Percentiles rank a stretch among this genome's conserved stretches.
Evolutionary conservation across 345 rosid genomes (phyloP).

Genomic region (Excoecaria agallocha): DNA sequence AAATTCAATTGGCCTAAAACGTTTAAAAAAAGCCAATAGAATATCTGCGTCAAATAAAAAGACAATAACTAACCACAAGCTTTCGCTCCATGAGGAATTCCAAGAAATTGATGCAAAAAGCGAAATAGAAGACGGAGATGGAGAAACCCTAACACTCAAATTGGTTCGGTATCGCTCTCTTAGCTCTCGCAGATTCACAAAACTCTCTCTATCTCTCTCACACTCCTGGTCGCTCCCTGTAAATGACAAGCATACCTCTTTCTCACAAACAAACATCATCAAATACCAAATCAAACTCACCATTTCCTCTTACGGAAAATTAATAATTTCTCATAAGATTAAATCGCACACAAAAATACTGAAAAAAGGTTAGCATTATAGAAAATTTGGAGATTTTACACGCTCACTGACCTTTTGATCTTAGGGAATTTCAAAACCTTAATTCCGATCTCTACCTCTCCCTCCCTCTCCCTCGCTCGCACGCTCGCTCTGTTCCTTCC

Average conservation of each 20-base stretch:
- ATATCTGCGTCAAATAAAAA: neutral
- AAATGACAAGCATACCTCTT: conserved; percentile 76
- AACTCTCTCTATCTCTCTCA: conserved; percentile 53
- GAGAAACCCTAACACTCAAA: conserved; percentile 51
- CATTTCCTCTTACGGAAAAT: conserved; percentile 20
- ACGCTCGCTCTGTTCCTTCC: conserved; percentile 12
- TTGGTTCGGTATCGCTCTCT: conserved; percentile 20
- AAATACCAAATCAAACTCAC: conserved; percentile 50
- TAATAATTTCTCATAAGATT: neutral
- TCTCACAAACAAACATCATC: conserved; percentile 67
- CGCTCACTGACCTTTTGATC: conserved; percentile 22
- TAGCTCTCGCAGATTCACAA: conserved; percentile 21
- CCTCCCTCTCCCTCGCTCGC: conserved; percentile 13
- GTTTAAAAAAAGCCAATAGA: neutral
- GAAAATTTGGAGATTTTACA: neutral
- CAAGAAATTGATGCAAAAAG: neutral
- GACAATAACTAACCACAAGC: conserved; percentile 64
- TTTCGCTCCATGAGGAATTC: conserved; percentile 57
- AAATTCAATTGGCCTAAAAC: neutral
- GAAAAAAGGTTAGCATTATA: neutral
- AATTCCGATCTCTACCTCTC: conserved; percentile 8
- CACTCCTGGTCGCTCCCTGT: conserved; percentile 57
- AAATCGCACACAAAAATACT: neutral
- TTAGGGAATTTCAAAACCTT: conserved; percentile 23
- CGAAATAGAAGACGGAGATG: conserved; percentile 7